Conservation (phyloP, 495 filamentous ascomycete species). For the Physcia stellaris region DNA sequence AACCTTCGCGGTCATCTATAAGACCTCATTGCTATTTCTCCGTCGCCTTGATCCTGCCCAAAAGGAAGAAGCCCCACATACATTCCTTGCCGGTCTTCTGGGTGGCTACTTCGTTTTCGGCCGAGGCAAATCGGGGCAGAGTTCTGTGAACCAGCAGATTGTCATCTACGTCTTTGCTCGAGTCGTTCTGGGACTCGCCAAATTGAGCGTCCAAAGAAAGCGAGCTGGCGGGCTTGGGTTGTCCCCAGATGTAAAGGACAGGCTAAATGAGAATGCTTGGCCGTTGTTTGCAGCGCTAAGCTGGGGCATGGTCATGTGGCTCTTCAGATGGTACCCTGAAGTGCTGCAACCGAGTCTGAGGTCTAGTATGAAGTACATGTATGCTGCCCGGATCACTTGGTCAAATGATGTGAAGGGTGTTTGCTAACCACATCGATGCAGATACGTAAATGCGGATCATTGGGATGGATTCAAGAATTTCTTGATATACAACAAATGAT, state of each 20-base stretch:
- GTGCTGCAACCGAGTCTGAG: conserved; percentile 78
- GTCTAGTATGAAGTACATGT: conserved; percentile 98
- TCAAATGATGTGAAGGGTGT: neutral
- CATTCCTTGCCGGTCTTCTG: conserved; percentile 77
- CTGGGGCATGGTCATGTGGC: conserved; percentile 90
- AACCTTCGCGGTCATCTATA: conserved; percentile 82
- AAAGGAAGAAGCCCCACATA: conserved; percentile 57
- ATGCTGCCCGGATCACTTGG: conserved; percentile 26
- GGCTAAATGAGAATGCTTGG: conserved; percentile 62
- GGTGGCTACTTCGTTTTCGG: conserved; percentile 94
- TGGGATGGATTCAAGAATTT: conserved; percentile 76
- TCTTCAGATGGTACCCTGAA: conserved; percentile 85
- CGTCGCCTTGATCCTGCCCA: conserved; percentile 46
- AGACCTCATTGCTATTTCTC: conserved; percentile 58
- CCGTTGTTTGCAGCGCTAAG: conserved; percentile 76
- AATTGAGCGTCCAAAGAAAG: conserved; percentile 59
- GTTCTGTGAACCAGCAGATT: conserved; percentile 88
- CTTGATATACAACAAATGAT: conserved; percentile 71
- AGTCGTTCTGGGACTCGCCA: conserved; percentile 70
- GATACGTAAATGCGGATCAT: conserved; percentile 58
- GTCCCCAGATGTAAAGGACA: conserved; percentile 28
- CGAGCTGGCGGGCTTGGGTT: too few relatives aligned
- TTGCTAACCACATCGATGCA: conserved; percentile 20
- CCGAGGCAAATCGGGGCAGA: conserved; percentile 57
- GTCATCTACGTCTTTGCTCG: conserved; percentile 95